These are phyloP conservation scores for Glycine soja DNA, from an alignment of 306 rosid species.

Conservation along the genomic window DNA sequence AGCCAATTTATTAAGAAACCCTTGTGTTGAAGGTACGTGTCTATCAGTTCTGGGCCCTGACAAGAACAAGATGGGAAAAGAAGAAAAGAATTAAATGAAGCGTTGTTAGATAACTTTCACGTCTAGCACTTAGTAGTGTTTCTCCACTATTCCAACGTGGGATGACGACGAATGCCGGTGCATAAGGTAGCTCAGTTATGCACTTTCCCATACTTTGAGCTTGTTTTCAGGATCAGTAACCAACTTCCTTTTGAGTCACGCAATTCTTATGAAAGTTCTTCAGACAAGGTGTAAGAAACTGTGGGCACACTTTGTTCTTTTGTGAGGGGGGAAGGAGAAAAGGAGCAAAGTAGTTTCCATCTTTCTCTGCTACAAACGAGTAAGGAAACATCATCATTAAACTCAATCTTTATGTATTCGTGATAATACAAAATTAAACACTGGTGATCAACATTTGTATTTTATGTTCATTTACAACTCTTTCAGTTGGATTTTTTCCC, in stretches of 20 bases:
- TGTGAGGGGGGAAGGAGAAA: neutral
- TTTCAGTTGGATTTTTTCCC: too few species aligned
- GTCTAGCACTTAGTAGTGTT: neutral
- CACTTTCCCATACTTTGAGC: conserved; percentile 32
- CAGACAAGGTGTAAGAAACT: neutral
- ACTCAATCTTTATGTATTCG: too few species aligned
- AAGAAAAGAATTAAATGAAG: neutral
- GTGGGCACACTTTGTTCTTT: neutral
- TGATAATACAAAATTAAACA: too few species aligned
- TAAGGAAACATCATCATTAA: neutral
- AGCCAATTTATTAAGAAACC: too few species aligned
- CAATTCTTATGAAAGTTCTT: conserved; percentile 29
- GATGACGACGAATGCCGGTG: conserved; percentile 13
- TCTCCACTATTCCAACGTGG: conserved; percentile 34
- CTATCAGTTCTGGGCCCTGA: too few species aligned
- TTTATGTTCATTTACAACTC: too few species aligned
- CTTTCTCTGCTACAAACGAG: neutral
- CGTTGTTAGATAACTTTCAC: neutral
- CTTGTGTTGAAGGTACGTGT: neutral
- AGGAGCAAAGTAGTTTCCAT: neutral
- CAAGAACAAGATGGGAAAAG: neutral
- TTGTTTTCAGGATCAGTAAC: conserved; percentile 1
- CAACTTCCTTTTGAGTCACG: conserved; percentile 16
- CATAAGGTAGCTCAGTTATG: neutral
- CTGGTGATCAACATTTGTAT: too few species aligned